These are phyloP conservation scores for Gardenia jasminoides DNA, from an alignment of 257 asterid genomes.

Conservation along the genomic window DNA sequence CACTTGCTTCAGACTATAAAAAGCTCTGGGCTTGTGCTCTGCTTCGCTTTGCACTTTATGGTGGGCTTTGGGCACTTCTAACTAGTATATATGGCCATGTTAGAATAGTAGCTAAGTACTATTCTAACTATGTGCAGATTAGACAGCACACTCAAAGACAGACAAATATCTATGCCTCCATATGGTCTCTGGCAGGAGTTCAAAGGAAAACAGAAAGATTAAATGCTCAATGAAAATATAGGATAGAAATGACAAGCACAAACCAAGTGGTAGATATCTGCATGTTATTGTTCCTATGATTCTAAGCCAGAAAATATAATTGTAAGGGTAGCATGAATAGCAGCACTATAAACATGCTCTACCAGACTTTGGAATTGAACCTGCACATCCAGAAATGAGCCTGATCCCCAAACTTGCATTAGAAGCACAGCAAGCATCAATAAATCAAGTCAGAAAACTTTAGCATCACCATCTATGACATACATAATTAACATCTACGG, in stretches of 20 bases:
- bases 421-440: background rate
- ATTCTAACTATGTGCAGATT: background rate
- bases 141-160: background rate
- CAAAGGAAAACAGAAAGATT: background rate
- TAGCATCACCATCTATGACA: background rate
- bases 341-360: background rate
- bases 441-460: background rate
- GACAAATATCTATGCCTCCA: background rate
- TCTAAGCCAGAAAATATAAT: background rate
- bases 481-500: background rate
- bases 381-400: background rate
- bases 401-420: background rate
- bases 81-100: too few species aligned
- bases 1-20: background rate
- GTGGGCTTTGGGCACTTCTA: background rate
- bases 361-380: background rate
- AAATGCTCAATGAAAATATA: background rate
- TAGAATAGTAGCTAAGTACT: background rate
- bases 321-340: background rate
- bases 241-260: background rate
- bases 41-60: background rate
- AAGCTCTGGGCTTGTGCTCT: background rate
- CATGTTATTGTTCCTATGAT: background rate
- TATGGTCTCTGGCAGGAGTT: background rate
- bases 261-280: constrained; percentile 1